phyloP scores from a whole-genome alignment of 371 early-diverging fungal genomes.

The Umbelopsis sp. region DNA sequence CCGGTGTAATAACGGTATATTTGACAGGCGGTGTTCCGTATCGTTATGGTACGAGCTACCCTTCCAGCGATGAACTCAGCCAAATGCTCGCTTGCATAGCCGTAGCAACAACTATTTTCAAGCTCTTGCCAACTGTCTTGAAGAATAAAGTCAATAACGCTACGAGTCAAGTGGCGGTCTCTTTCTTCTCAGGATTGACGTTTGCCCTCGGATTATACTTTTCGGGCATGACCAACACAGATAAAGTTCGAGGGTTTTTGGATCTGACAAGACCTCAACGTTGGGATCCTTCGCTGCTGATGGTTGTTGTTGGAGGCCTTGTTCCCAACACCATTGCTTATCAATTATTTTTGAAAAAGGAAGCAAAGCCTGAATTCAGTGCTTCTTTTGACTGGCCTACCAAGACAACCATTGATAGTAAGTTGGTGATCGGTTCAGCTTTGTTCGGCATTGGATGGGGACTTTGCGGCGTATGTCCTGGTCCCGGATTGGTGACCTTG shows the following conservation, averaged over 20 bases:
- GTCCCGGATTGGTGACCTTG: slow-evolving; percentile 13
- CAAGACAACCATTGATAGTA: background rate
- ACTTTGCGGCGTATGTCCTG: slow-evolving; percentile 13
- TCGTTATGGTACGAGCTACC: background rate
- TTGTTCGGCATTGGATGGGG: slow-evolving; percentile 19
- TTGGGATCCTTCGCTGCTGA: slow-evolving; percentile 12
- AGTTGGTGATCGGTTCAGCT: background rate
- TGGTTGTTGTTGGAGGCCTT: slow-evolving; percentile 11
- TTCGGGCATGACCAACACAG: slow-evolving; percentile 11
- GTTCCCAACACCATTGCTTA: slow-evolving; percentile 7
- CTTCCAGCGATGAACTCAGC: background rate
- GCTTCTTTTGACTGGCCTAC: background rate
- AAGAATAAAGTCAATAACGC: background rate
- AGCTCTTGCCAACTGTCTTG: background rate
- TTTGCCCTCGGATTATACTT: slow-evolving; percentile 7
- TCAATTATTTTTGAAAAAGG: background rate
- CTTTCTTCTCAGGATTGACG: background rate
- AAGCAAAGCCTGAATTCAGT: background rate
- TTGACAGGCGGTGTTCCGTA: background rate
- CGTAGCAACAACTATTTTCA: background rate
- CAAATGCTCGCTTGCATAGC: background rate
- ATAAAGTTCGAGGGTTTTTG: slow-evolving; percentile 10
- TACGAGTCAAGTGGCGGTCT: background rate
- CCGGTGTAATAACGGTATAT: background rate
- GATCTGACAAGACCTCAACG: background rate